Evolutionary conservation across 1,284 basidiomycete species (phyloP), one percentile per base, ranked within the genome.

Genomic region (Entoloma clypeatum): DNA sequence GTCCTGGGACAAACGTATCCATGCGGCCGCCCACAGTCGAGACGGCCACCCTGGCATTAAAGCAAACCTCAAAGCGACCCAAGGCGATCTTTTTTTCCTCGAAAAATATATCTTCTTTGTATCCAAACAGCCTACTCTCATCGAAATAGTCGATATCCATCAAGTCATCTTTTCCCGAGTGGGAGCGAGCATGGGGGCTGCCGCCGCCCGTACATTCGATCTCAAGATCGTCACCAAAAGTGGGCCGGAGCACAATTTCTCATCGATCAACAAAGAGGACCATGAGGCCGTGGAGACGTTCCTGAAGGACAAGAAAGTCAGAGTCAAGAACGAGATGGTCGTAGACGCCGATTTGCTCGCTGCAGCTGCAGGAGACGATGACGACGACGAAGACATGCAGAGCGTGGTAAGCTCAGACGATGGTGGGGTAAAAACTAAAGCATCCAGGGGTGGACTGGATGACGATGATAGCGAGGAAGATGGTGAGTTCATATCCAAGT

Each of bases 91-190:
- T 18, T 99, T 97, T 76, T 82, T 98, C 70, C 82, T 99, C 48
- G 96, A 99, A 62, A 97, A 97, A 77, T 92, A 89, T 61, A 75
- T 99, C 36, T 91, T 99, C 66, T 99, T 98, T 71, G 93, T 99
- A 41, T 93, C 94, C 45, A 99, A 98, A 65, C 87, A 93, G 57
- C 94, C 96, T 1, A 84, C 86, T 26, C 84, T 97, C 55, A 79
- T 98, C 54, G 90, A 96, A 52, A 85, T 96, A 51, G 79, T 81
- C 43, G 92, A 98, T 57, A 87, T 98, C 44, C 85, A 93, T 55
- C 86, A 90, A 64, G 87, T 92, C 47, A 77, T 92, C 37, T 97
- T 99, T 72, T 94, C 93, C 8, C 88, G 93, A 46, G 90, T 99
- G 9, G 92, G 95, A n/a, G 83, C 89, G 1, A 88, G 87, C 32